Conservation (phyloP, 768 basidiomycete genomes). For the Russula griseocarnosa region DNA sequence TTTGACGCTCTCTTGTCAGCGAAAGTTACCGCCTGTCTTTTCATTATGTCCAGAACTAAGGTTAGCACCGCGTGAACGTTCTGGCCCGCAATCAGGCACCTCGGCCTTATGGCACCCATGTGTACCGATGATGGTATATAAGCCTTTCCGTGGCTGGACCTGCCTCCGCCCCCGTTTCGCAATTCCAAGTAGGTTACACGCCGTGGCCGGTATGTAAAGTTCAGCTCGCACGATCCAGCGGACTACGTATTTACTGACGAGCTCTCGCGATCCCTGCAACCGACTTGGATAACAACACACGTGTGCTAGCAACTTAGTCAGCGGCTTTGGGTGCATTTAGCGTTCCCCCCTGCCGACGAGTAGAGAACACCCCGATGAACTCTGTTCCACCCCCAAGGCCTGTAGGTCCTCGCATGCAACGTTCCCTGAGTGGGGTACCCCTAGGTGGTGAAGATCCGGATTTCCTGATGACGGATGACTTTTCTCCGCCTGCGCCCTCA, state of each 20-base stretch:
- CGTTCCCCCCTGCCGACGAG: background rate
- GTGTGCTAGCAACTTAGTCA: slow-evolving; percentile 2
- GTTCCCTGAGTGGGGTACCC: slow-evolving; percentile 11
- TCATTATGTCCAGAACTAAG: slow-evolving; percentile 10
- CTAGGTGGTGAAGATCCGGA: background rate
- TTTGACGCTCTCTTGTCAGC: background rate
- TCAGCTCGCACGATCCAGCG: background rate
- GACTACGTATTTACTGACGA: background rate
- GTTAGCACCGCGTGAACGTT: slow-evolving; percentile 25
- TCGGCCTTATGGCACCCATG: slow-evolving; percentile 24
- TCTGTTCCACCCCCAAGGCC: slow-evolving; percentile 8
- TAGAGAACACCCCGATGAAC: background rate
- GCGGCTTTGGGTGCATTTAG: background rate
- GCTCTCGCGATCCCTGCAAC: background rate
- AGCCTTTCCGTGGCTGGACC: slow-evolving; percentile 10
- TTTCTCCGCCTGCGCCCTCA: background rate
- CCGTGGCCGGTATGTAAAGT: background rate
- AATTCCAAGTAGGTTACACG: background rate
- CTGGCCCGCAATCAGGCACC: slow-evolving; percentile 25
- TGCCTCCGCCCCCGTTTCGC: background rate
- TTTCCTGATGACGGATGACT: background rate
- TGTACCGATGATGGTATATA: slow-evolving; percentile 15
- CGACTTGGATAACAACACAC: background rate
- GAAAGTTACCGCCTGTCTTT: slow-evolving; percentile 18
- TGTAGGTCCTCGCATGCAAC: slow-evolving; percentile 17